These are phyloP conservation scores for Yamadazyma triangularis DNA, from an alignment of 1,139 yeast species.

Conservation along the genomic window DNA sequence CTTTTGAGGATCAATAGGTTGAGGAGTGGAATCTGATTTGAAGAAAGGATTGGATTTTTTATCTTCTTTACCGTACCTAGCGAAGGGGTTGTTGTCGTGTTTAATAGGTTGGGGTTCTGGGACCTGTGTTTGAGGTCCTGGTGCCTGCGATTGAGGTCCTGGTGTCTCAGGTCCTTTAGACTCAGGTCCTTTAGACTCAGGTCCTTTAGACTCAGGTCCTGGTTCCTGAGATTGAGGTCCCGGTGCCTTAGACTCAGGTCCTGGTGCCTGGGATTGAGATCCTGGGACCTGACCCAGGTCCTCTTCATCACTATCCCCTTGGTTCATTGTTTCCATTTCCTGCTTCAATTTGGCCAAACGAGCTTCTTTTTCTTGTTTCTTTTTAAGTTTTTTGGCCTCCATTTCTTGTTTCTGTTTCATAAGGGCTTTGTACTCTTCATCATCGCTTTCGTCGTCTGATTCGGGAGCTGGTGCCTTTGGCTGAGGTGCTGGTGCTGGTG, in stretches of 20 bases:
- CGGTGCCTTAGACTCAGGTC: constrained; percentile 13
- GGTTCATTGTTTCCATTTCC: constrained; percentile 59
- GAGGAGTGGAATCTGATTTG: constrained; percentile 34
- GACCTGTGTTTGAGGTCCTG: neutral
- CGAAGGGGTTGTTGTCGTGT: constrained; percentile 39
- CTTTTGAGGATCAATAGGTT: constrained; percentile 45
- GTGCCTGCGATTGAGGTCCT: constrained; percentile 8
- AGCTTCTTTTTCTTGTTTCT: constrained; percentile 52
- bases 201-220: constrained; percentile 4
- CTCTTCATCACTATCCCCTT: constrained; percentile 29
- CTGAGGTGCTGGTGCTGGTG: constrained; percentile 2
- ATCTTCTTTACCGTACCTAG: constrained; percentile 13
- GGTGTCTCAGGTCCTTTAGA: constrained; percentile 4
- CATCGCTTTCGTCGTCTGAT: constrained; percentile 19
- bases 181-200: constrained; percentile 2
- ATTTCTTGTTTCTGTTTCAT: constrained; percentile 44
- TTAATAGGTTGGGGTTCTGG: neutral
- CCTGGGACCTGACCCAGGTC: constrained; percentile 17
- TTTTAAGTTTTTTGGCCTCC: constrained; percentile 49
- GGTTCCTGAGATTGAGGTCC: constrained; percentile 21
- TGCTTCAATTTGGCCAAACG: constrained; percentile 55
- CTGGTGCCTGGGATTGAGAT: too few species aligned
- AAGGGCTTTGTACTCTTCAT: constrained; percentile 44
- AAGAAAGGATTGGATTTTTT: constrained; percentile 41
- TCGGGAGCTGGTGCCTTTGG: constrained; percentile 1